phyloP scores from a whole-genome alignment of 2,329 filamentous ascomycete genomes.

The Trichoderma pleuroti region DNA sequence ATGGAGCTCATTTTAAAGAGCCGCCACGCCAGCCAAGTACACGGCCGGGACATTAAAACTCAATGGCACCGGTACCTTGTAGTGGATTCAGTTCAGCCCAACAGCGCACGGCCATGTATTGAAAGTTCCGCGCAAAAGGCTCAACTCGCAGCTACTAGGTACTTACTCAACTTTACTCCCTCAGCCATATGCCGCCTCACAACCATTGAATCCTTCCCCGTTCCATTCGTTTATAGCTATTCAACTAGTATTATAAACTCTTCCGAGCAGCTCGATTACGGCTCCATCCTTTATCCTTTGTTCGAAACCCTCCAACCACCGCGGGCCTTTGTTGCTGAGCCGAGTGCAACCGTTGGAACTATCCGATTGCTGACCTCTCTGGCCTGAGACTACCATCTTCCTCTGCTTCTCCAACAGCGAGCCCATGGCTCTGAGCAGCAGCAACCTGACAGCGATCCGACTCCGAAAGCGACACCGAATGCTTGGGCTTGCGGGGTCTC shows the following conservation, averaged over 20 bases:
- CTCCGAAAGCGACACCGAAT: constrained; percentile 19
- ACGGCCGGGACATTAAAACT: neutral
- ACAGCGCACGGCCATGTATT: neutral
- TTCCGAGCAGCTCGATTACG: neutral
- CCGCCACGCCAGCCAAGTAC: neutral
- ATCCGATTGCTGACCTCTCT: neutral
- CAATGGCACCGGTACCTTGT: neutral
- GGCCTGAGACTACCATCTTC: neutral
- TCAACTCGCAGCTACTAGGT: neutral
- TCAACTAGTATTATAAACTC: neutral
- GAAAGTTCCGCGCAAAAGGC: neutral
- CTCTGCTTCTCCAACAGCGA: constrained; percentile 15
- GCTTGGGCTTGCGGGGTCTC: constrained; percentile 11
- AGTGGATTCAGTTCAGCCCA: neutral
- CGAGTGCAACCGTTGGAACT: neutral
- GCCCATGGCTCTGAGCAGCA: constrained; percentile 20
- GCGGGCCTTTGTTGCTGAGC: neutral
- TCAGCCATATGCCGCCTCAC: neutral
- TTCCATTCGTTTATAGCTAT: neutral
- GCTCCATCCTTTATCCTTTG: no score
- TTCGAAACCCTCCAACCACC: neutral
- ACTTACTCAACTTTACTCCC: neutral
- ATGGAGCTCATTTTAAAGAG: neutral
- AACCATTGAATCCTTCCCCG: neutral
- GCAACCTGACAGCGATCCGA: constrained; percentile 10